phyloP scores from a whole-genome alignment of 257 asterid species.

The Solanum paucissectum region DNA sequence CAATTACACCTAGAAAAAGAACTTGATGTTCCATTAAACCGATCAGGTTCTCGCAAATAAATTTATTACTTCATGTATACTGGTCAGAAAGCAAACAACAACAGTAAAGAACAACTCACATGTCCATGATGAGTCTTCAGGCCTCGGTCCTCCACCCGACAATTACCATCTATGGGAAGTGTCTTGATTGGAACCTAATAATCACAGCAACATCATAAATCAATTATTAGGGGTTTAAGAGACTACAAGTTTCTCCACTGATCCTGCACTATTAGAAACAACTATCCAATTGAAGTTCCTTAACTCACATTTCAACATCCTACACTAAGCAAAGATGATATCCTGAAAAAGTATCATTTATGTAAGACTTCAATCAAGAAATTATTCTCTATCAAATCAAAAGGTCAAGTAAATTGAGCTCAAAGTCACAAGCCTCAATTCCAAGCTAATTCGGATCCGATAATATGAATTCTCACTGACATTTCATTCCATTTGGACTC shows the following conservation, averaged over 20 bases:
- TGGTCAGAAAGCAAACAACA: background rate
- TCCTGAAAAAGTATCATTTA: background rate
- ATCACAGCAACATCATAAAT: conserved; percentile 7
- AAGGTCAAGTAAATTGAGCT: background rate
- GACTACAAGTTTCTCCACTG: background rate
- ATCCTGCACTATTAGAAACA: background rate
- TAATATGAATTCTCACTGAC: background rate
- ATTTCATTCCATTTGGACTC: background rate
- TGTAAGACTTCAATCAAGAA: background rate
- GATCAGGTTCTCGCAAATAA: background rate
- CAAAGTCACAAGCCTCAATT: background rate
- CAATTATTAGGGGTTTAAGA: background rate
- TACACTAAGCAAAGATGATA: background rate
- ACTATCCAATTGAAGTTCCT: background rate
- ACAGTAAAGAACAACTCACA: conserved; percentile 32
- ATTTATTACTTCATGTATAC: background rate
- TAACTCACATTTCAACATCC: background rate
- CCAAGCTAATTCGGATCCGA: background rate
- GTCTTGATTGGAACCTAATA: conserved; percentile 77
- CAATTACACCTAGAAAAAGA: background rate
- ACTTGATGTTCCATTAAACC: background rate
- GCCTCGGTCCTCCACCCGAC: conserved; percentile 95
- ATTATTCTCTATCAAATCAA: background rate
- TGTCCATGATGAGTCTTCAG: conserved; percentile 94
- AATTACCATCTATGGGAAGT: conserved; percentile 78